Evolutionary conservation across 2,329 filamentous ascomycete genomes (phyloP).

Genomic region (Elsinoe ampelina): DNA sequence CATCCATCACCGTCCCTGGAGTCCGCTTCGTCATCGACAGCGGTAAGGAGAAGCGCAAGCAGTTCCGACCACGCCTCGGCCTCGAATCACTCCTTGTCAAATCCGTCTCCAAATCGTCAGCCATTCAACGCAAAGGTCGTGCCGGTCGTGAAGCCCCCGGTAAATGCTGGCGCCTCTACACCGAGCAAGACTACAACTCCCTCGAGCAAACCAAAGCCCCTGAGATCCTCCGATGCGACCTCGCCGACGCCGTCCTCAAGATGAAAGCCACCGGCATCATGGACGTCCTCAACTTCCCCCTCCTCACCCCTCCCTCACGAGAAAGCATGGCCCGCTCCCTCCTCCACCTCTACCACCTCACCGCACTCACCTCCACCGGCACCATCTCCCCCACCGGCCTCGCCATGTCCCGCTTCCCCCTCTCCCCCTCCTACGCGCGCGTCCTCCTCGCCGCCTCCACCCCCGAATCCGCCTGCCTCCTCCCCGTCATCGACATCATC

Average conservation of each 20-base stretch:
- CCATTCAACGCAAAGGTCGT: constrained; percentile 82
- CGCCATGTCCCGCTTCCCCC: constrained; percentile 72
- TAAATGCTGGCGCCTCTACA: constrained; percentile 84
- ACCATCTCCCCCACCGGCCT: constrained; percentile 63
- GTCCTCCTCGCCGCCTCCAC: constrained; percentile 72
- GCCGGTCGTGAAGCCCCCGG: constrained; percentile 87
- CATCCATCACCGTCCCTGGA: constrained; percentile 88
- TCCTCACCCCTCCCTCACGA: constrained; percentile 70
- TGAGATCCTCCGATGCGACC: constrained; percentile 84
- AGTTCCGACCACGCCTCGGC: constrained; percentile 73
- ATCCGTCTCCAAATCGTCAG: constrained; percentile 85
- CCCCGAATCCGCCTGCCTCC: constrained; percentile 60
- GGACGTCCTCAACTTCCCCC: constrained; percentile 71
- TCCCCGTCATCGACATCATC: constrained; percentile 79
- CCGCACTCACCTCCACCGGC: constrained; percentile 63
- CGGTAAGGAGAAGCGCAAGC: constrained; percentile 89
- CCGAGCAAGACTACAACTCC: constrained; percentile 61
- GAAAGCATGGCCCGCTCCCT: constrained; percentile 76
- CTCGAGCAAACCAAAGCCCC: constrained; percentile 69
- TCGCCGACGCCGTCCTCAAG: constrained; percentile 74
- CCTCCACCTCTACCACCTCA: constrained; percentile 67
- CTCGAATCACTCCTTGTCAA: constrained; percentile 87
- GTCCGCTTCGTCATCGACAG: constrained; percentile 87
- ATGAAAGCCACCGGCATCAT: constrained; percentile 88
- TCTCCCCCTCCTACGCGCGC: constrained; percentile 70